Conservation (phyloP, 208 protist genomes). For the Trichomonas gallinae region DNA sequence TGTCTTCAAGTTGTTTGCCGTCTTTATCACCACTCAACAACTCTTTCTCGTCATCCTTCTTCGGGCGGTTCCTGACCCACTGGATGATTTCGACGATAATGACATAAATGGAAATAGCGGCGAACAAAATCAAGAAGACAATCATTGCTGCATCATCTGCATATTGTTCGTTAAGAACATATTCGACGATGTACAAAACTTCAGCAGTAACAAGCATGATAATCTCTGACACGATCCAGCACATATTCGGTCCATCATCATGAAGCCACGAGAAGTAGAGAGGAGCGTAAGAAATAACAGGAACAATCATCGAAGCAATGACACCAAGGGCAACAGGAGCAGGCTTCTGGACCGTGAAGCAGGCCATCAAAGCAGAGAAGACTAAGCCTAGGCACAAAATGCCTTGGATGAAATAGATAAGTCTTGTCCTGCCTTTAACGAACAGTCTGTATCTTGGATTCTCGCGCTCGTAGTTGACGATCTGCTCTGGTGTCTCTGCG, state of each 20-base stretch:
- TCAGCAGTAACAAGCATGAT: neutral
- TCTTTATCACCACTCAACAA: neutral
- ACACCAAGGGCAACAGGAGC: neutral
- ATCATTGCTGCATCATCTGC: neutral
- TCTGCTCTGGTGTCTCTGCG: neutral
- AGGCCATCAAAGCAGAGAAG: neutral
- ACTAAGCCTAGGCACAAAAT: neutral
- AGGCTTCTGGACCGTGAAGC: neutral
- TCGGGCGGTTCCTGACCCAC: neutral
- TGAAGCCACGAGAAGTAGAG: neutral
- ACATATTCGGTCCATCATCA: neutral
- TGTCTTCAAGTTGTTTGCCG: neutral
- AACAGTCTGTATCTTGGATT: neutral
- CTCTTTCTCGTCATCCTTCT: neutral
- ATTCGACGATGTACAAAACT: neutral
- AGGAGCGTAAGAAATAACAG: neutral
- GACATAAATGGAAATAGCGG: neutral
- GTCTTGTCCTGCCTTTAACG: neutral
- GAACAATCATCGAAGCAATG: neutral
- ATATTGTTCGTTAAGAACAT: neutral
- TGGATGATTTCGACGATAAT: neutral
- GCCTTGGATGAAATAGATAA: neutral
- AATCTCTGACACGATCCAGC: neutral
- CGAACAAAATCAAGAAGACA: neutral
- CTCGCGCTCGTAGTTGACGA: neutral